Evolutionary conservation across 257 asterid genomes (phyloP).

Genomic region (Salvia hispanica): DNA sequence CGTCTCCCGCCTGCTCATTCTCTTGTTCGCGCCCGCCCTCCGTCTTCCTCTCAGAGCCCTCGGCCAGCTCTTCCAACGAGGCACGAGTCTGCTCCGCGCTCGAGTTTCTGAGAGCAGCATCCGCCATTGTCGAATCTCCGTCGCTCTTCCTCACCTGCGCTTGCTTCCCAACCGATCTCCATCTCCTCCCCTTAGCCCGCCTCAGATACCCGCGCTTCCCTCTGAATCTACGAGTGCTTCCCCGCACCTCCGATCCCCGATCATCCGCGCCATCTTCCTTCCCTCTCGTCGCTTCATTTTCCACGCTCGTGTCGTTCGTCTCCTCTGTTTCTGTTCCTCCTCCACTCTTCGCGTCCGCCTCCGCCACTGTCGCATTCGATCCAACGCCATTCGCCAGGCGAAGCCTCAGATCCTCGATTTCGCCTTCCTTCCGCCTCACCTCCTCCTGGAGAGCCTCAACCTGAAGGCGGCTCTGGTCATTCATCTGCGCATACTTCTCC

Average conservation of each 20-base stretch:
- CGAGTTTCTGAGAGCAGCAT: too few species aligned
- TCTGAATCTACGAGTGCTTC: constrained; percentile 23
- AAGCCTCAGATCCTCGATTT: constrained; percentile 33
- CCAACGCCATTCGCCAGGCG: constrained; percentile 9
- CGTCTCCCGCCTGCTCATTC: constrained; percentile 14
- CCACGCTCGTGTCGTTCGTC: constrained; percentile 21
- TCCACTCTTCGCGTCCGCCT: background rate
- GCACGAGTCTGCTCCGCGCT: too few species aligned
- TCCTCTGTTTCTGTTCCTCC: background rate
- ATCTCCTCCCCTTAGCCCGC: constrained; percentile 46
- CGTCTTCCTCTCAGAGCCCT: too few species aligned
- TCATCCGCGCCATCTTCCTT: background rate
- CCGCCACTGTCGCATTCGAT: constrained; percentile 27
- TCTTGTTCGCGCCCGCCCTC: background rate
- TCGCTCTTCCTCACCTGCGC: too few species aligned
- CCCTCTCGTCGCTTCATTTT: constrained; percentile 3
- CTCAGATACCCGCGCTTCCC: constrained; percentile 33
- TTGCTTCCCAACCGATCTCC: background rate
- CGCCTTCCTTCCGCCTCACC: constrained; percentile 40
- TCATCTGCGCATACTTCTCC: constrained; percentile 33
- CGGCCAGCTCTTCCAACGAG: too few species aligned
- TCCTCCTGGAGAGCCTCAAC: constrained; percentile 39
- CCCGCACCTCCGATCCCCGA: background rate
- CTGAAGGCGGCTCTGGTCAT: constrained; percentile 35
- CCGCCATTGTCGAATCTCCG: too few species aligned